Evolutionary conservation across 2,329 filamentous ascomycete species (phyloP).

Genomic region (Pleurostoma richardsiae): DNA sequence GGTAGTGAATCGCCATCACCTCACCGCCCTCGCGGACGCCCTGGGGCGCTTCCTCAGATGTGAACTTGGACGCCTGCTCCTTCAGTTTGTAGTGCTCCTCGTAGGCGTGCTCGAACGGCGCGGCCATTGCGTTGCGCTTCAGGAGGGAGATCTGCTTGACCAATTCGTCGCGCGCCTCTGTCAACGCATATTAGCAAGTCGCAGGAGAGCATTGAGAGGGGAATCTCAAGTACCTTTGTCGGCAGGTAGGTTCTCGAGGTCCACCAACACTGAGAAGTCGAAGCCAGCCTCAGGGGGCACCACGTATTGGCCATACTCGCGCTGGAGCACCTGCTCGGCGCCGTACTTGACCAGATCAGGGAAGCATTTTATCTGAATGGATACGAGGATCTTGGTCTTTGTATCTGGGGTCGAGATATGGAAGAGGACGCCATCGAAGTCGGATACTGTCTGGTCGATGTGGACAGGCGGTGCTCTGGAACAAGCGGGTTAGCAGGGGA

Average conservation of each 20-base stretch:
- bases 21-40: constrained; percentile 84
- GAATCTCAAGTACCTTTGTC: constrained; percentile 55
- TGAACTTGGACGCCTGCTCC: constrained; percentile 88
- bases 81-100: constrained; percentile 82
- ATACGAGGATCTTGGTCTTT: constrained; percentile 92
- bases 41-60: constrained; percentile 88
- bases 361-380: constrained; percentile 92
- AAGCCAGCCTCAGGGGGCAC: constrained; percentile 84
- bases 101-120: constrained; percentile 95
- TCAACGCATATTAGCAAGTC: constrained; percentile 1
- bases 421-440: constrained; percentile 98
- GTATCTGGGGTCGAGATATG: constrained; percentile 94
- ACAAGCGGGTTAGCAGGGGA: constrained; percentile 14
- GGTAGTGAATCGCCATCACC: constrained; percentile 95
- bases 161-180: constrained; percentile 80
- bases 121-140: constrained; percentile 98
- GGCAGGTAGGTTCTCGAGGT: constrained; percentile 79
- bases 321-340: constrained; percentile 82
- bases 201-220: background rate
- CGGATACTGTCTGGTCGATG: constrained; percentile 97
- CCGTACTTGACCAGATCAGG: constrained; percentile 89
- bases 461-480: constrained; percentile 73
- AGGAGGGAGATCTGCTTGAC: constrained; percentile 83
- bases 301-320: constrained; percentile 93
- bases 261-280: constrained; percentile 90